phyloP scores from a whole-genome alignment of 2,329 filamentous ascomycete species.

The Dactylellina drechsleri region DNA sequence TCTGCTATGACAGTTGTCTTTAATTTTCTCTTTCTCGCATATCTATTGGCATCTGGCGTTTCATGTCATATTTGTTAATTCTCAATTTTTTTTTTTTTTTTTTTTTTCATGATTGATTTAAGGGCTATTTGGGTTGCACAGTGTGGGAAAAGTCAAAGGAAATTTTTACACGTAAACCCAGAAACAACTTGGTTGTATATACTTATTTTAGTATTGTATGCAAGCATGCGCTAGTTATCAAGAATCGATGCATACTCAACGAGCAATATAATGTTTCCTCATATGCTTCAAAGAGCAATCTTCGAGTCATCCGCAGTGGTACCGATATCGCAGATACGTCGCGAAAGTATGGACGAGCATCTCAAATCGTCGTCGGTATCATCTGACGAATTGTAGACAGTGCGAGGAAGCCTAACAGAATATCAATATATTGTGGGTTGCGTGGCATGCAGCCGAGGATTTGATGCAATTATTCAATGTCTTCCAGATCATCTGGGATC shows the following conservation, averaged over 20 bases:
- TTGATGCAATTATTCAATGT: conserved; percentile 30
- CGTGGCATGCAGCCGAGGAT: neutral
- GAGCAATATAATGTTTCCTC: no score
- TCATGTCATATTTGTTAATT: conserved; percentile 10
- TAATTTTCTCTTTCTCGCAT: conserved; percentile 3
- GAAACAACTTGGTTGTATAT: conserved; percentile 3
- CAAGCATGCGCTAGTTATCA: no score
- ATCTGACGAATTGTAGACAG: no score
- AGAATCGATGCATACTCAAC: no score
- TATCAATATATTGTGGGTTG: neutral
- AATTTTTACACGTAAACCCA: conserved; percentile 1
- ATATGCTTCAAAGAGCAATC: no score
- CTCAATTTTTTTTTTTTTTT: neutral
- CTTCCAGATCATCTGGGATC: conserved; percentile 41
- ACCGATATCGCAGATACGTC: no score
- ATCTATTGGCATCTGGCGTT: conserved; percentile 36
- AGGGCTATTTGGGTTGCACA: neutral
- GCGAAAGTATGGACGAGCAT: no score
- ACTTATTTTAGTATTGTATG: neutral
- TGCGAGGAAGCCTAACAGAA: no score
- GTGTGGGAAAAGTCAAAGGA: conserved; percentile 7
- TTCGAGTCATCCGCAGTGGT: no score
- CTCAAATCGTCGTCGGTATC: no score
- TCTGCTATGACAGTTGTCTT: conserved; percentile 3
- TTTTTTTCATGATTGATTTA: conserved; percentile 1